Evolutionary conservation across 352 stramenopile species (phyloP).

Genomic region (Phytopythium kandeliae): DNA sequence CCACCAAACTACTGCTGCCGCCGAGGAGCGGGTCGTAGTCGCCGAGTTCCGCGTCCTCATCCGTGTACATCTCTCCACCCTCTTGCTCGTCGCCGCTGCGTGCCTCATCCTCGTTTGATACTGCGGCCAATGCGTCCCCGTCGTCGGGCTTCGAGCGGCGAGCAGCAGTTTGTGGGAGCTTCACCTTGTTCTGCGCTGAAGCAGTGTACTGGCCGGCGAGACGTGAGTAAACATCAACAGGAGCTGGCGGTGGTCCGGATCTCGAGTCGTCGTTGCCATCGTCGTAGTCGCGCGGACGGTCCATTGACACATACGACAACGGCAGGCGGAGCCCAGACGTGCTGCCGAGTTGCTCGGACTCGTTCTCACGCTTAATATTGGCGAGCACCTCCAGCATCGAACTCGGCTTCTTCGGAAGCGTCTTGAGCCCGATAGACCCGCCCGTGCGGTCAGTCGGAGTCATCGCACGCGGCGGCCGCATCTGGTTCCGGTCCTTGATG

Average conservation of each 20-base stretch:
- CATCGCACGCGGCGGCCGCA: slow-evolving; percentile 33
- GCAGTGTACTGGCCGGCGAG: slow-evolving; percentile 78
- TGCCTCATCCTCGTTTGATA: slow-evolving; percentile 15
- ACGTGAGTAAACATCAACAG: slow-evolving; percentile 73
- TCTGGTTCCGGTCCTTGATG: slow-evolving; percentile 57
- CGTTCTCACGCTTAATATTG: slow-evolving; percentile 80
- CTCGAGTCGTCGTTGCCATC: slow-evolving; percentile 21
- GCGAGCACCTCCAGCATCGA: slow-evolving; percentile 76
- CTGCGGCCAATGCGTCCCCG: slow-evolving; percentile 12
- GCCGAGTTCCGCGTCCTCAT: slow-evolving; percentile 32
- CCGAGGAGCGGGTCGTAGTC: slow-evolving; percentile 73
- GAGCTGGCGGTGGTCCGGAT: slow-evolving; percentile 40
- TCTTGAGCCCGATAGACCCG: slow-evolving; percentile 39
- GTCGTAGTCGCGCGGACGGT: slow-evolving; percentile 30
- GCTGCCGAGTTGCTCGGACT: slow-evolving; percentile 44
- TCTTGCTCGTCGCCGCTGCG: slow-evolving; percentile 8
- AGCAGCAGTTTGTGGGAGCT: slow-evolving; percentile 22
- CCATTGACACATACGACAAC: slow-evolving; percentile 31
- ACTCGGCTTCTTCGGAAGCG: slow-evolving; percentile 47
- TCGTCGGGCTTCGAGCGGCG: slow-evolving; percentile 32
- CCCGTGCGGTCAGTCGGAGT: slow-evolving; percentile 53
- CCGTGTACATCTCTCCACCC: slow-evolving; percentile 20
- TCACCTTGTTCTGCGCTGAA: slow-evolving; percentile 77
- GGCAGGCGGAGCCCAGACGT: slow-evolving; percentile 38
- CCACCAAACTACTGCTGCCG: slow-evolving; percentile 43